Conservation (phyloP, 768 basidiomycete genomes). For the Tricholoma hemisulphureum region DNA sequence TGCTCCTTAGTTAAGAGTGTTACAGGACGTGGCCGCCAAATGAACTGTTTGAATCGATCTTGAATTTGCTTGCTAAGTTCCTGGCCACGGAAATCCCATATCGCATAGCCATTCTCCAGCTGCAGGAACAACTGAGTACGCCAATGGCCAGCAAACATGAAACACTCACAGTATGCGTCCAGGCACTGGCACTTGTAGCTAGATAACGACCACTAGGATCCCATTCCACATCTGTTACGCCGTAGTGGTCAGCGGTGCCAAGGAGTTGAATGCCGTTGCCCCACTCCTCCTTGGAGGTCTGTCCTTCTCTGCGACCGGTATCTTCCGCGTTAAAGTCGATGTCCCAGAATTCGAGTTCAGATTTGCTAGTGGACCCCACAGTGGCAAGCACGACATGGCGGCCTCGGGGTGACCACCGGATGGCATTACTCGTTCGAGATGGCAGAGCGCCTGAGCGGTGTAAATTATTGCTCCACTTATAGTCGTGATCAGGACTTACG, state of each 20-base stretch:
- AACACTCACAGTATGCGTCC: constrained; percentile 77
- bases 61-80: constrained; percentile 85
- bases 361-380: constrained; percentile 92
- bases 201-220: constrained; percentile 95
- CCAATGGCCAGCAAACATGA: constrained; percentile 3
- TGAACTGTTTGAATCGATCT: constrained; percentile 97
- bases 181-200: constrained; percentile 89
- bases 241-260: constrained; percentile 90
- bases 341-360: constrained; percentile 99
- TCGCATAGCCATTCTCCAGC: constrained; percentile 94
- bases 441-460: constrained; percentile 63
- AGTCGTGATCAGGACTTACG: constrained; percentile 45
- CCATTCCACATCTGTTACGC: constrained; percentile 97
- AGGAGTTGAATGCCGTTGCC: constrained; percentile 84
- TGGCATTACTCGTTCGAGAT: constrained; percentile 84
- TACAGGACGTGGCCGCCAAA: constrained; percentile 96
- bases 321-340: constrained; percentile 83
- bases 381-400: constrained; percentile 95
- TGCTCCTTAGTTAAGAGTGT: constrained; percentile 85
- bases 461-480: constrained; percentile 9
- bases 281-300: constrained; percentile 67
- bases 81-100: constrained; percentile 99
- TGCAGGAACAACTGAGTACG: constrained; percentile 30
- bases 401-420: constrained; percentile 95
- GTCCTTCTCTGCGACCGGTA: constrained; percentile 47